These are phyloP conservation scores for Claviceps fusiformis DNA, from an alignment of 2,329 filamentous ascomycete genomes.

Conservation along the genomic window DNA sequence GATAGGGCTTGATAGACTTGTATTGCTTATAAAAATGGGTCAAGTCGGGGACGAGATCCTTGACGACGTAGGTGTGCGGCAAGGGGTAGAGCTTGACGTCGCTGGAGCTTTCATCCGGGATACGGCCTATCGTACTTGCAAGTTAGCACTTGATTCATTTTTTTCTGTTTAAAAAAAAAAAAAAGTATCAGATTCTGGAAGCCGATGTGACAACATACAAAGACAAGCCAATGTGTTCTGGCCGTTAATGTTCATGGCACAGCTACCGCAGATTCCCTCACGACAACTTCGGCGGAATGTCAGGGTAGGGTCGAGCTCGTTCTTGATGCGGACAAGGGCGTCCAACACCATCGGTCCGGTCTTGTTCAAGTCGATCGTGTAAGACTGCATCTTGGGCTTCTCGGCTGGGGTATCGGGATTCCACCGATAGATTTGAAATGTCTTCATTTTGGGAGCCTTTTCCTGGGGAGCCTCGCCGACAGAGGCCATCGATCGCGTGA, in stretches of 20 bases:
- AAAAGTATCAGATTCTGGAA: background rate
- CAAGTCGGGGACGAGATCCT: conserved; percentile 94
- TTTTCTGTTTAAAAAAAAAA: background rate
- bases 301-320: conserved; percentile 90
- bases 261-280: conserved; percentile 97
- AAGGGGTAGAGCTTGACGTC: conserved; percentile 95
- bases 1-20: conserved; percentile 98
- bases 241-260: conserved; percentile 99
- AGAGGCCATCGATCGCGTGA: conserved; percentile 40
- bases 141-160: background rate
- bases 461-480: conserved; percentile 46
- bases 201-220: conserved; percentile 48
- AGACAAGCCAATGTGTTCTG: conserved; percentile 95
- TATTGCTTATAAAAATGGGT: conserved; percentile 99
- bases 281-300: conserved; percentile 93
- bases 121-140: conserved; percentile 53
- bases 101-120: conserved; percentile 65
- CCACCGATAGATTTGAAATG: conserved; percentile 98
- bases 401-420: conserved; percentile 82
- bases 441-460: conserved; percentile 64
- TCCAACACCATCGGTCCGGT: conserved; percentile 98
- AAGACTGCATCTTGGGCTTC: conserved; percentile 93
- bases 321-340: conserved; percentile 96
- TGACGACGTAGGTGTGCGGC: conserved; percentile 97
- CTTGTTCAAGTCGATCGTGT: conserved; percentile 94